Evolutionary conservation across 2,329 filamentous ascomycete species (phyloP), one percentile per base, ranked within the genome.

Genomic region (Ophiostoma fasciatum): DNA sequence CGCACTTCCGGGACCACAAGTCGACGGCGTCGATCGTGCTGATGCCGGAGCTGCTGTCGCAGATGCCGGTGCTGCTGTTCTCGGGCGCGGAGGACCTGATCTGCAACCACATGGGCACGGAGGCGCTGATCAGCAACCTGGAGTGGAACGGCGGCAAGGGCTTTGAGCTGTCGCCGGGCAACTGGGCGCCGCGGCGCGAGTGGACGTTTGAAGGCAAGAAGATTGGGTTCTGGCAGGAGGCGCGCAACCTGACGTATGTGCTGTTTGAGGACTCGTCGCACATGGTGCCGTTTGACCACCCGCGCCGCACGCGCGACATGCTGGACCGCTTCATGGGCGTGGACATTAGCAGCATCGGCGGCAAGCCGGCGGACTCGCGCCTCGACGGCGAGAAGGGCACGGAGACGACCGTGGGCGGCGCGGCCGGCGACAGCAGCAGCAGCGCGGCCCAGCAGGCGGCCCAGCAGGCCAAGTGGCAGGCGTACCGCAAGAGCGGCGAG

Each of bases 251-350:
- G 42, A 94, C 90, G 1, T 98, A 98, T 52, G 78, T 98, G 22
- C 67, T 92, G 28, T 94, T 96, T 60, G 83, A 93, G 64, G 93
- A 98, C 56, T 77, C 84, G 13, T 93, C 82, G 33, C 90, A 98
- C 58, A 98, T 98, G 90, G 90, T 98, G 1, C 92, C 90, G 1
- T 96, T 90, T 51, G 88, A 98, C 57, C 82, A 81, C 48, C 78
- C 88, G 1, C 76, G 84, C 32, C 78, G 85, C 42, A 81, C 78
- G 15, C 74, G 88, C 42, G 90, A 96, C 55, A 98, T 98, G 90
- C 74, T 98, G 13, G 88, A 98, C 57, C 81, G 90, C 28, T 94
- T 98, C 60, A 84, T 96, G 70, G 74, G 75, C 33, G 83, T 98
- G 28, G 85, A 96, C 52, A 92, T 96, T 46, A 80, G 74, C 48